Evolutionary conservation across 1,139 yeast species (phyloP), one percentile per base, ranked within the genome.

Genomic region (Pichia sp.): DNA sequence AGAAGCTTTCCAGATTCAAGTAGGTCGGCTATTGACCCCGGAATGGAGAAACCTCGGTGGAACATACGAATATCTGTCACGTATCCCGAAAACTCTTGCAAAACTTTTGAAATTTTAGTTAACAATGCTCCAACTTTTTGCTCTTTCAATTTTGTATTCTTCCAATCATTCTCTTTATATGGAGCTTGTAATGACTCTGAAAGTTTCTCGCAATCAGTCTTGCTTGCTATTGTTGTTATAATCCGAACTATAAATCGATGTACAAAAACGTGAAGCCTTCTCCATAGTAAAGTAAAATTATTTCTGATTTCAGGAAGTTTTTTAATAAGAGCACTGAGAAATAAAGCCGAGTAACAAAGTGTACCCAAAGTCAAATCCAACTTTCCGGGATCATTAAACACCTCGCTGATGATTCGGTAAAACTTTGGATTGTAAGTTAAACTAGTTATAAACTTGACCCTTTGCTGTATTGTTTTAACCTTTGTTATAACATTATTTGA

Each of bases 21-120:
- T 6, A 49, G 22, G 18, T 44, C 48, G 2, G 78, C 74, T 61
- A 71, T 64, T 44, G 72, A 67, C 49, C 69, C 69, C 40, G 76
- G 69, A 15, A 74, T 56, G 17, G 72, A 78, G 42, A 75, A 71
- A 53, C 74, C 64, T 44, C 81, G 60, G 52, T 71, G 69, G 60
- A 75, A 75, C 37, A 74, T 74, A 39, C 81, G 62, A 11, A 74
- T 58, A 48, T 74, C 80, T 3, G 79, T 62, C 5, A 74, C 47
- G 50, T 74, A 75, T 1, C 67, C 58, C 10, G 75, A 71, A 21
- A 74, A 58, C 2, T 58, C 28, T 30, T 41, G 31, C 44, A 41
- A 30, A 15, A 21, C 20, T 4, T 19, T 12, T 7, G 35, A 28
- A 12, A 18, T 15, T 31, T 32, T 17, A 14, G 23, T 4, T 15